These are phyloP conservation scores for Coleophoma cylindrospora DNA, from an alignment of 2,329 filamentous ascomycete species.

Conservation along the genomic window DNA sequence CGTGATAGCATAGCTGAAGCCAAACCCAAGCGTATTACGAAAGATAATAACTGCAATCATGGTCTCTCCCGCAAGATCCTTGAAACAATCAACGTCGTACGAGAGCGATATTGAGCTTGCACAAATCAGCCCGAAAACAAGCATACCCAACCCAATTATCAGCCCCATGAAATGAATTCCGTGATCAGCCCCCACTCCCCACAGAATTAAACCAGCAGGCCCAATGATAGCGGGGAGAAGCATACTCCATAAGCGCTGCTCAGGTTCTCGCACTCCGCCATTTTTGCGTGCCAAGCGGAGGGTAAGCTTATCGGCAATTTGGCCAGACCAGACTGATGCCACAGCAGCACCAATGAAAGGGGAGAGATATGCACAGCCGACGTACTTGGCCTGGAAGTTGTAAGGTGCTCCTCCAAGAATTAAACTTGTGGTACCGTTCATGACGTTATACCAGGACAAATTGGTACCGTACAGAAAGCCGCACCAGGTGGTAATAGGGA, in stretches of 20 bases:
- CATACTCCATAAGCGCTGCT: conserved; percentile 27
- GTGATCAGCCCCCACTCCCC: conserved; percentile 45
- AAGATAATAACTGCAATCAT: conserved; percentile 38
- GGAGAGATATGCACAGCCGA: conserved; percentile 26
- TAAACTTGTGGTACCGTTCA: conserved; percentile 27
- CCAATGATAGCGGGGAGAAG: conserved; percentile 32
- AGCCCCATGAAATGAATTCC: conserved; percentile 39
- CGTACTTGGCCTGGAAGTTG: conserved; percentile 26
- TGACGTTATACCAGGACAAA: conserved; percentile 30
- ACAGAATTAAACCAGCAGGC: conserved; percentile 38
- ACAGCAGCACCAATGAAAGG: conserved; percentile 23
- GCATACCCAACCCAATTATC: conserved; percentile 41
- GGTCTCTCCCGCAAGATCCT: conserved; percentile 37
- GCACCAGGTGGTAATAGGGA: conserved; percentile 27
- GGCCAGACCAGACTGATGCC: conserved; percentile 21
- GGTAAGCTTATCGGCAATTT: conserved; percentile 23
- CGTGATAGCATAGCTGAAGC: conserved; percentile 41
- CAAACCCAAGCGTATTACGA: conserved; percentile 41
- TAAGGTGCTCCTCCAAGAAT: conserved; percentile 29
- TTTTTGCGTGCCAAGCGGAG: conserved; percentile 34
- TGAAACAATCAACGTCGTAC: conserved; percentile 40
- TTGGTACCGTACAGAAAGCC: conserved; percentile 30
- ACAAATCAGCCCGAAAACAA: conserved; percentile 24
- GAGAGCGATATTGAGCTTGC: conserved; percentile 21
- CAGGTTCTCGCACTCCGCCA: conserved; percentile 28